Evolutionary conservation across 169 alveolate genomes (phyloP).

Genomic region (Eimeria necatrix): DNA sequence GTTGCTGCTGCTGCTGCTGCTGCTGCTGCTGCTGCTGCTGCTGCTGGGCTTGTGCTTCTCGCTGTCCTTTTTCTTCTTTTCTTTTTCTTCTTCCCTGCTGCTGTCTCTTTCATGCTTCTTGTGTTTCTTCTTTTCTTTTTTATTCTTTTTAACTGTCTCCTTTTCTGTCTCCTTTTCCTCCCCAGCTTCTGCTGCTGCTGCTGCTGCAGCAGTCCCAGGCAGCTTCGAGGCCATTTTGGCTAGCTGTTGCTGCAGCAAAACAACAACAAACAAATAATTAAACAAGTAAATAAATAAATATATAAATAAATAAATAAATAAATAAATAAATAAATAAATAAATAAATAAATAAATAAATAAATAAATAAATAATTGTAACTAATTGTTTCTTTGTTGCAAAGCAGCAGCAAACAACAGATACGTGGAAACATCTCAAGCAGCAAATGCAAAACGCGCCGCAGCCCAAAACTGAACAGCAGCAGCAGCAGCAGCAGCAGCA

Average conservation of each 20-base stretch:
- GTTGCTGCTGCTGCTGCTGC: not conserved
- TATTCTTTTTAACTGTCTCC: not conserved
- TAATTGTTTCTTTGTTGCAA: not conserved
- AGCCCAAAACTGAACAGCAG: not conserved
- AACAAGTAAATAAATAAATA: not conserved
- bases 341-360: too few species aligned
- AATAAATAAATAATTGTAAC: not conserved
- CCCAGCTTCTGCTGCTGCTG: not conserved
- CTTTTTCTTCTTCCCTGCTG: not conserved
- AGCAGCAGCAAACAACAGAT: too few species aligned
- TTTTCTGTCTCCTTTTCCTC: not conserved
- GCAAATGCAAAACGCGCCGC: too few species aligned
- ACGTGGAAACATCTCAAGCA: too few species aligned
- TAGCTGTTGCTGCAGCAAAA: constrained; percentile 1
- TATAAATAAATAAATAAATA: too few species aligned
- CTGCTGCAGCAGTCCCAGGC: not conserved
- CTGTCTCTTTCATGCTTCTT: not conserved
- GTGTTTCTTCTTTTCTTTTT: not conserved
- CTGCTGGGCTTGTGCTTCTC: not conserved
- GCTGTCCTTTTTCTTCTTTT: not conserved
- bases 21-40: too few species aligned
- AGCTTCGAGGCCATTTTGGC: not conserved
- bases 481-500: not conserved
- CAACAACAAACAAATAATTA: not conserved
- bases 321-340: too few species aligned